phyloP scores from a whole-genome alignment of 805 yeast genomes.

The Suhomyces emberorum region DNA sequence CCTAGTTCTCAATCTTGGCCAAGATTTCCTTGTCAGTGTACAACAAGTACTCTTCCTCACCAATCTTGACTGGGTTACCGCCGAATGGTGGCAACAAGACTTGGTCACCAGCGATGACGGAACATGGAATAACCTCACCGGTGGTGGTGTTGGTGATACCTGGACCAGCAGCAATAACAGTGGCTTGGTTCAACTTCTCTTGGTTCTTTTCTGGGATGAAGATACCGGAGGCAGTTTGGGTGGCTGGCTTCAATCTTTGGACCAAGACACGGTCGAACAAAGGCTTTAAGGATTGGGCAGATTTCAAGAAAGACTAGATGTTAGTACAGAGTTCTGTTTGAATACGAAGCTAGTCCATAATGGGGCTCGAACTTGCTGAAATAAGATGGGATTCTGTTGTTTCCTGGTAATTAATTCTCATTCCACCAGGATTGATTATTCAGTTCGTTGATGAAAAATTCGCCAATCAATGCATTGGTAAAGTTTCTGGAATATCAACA shows the following conservation, averaged over 20 bases:
- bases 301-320: conserved; percentile 60
- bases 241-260: conserved; percentile 87
- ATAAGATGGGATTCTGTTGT: too few species aligned
- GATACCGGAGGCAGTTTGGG: conserved; percentile 89
- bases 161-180: conserved; percentile 93
- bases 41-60: conserved; percentile 75
- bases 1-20: conserved; percentile 67
- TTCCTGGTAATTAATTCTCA: not conserved
- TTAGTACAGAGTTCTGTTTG: too few species aligned
- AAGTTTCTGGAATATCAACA: too few species aligned
- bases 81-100: conserved; percentile 95
- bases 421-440: too few species aligned
- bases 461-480: too few species aligned
- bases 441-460: too few species aligned
- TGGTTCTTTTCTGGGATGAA: conserved; percentile 95
- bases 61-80: conserved; percentile 84
- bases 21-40: conserved; percentile 93
- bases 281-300: conserved; percentile 86
- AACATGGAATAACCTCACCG: conserved; percentile 69
- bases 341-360: too few species aligned
- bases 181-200: conserved; percentile 88
- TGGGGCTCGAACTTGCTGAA: too few species aligned
- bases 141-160: conserved; percentile 69
- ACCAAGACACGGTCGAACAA: conserved; percentile 94
- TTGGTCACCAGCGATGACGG: conserved; percentile 86